Conservation (phyloP, 208 protist species). For the Leishmania tropica region DNA sequence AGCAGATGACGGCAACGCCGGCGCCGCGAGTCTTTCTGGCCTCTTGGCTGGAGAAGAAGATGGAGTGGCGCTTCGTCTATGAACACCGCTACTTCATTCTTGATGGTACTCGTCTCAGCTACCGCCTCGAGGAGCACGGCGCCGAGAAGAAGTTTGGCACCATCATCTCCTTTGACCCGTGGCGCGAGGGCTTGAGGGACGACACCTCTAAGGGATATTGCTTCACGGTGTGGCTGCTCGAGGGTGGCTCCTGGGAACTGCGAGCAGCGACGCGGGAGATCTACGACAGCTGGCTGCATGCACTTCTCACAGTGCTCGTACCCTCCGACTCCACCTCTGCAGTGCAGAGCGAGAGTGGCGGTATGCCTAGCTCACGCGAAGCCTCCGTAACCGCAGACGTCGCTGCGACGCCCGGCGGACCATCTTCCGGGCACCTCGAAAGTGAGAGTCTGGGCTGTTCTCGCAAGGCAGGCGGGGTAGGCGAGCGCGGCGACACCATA, state of each 20-base stretch:
- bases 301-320: slow-evolving; percentile 34
- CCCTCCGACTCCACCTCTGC: slow-evolving; percentile 22
- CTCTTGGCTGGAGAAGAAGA: slow-evolving; percentile 77
- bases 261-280: slow-evolving; percentile 46
- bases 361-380: slow-evolving; percentile 19
- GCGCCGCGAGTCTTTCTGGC: slow-evolving; percentile 35
- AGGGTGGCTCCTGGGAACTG: slow-evolving; percentile 75
- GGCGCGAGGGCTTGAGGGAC: slow-evolving; percentile 7
- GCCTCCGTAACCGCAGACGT: slow-evolving; percentile 16
- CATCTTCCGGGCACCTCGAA: neutral
- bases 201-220: slow-evolving; percentile 27
- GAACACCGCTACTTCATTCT: slow-evolving; percentile 65
- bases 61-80: slow-evolving; percentile 79
- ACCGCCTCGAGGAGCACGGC: slow-evolving; percentile 48
- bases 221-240: slow-evolving; percentile 75
- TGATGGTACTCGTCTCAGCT: slow-evolving; percentile 61
- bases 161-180: slow-evolving; percentile 54
- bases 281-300: slow-evolving; percentile 53
- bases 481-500: slow-evolving; percentile 1
- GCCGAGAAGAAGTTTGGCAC: slow-evolving; percentile 60
- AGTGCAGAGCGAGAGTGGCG: slow-evolving; percentile 17
- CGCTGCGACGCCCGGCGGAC: neutral
- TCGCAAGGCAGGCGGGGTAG: neutral
- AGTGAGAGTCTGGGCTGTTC: slow-evolving; percentile 4
- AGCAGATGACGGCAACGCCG: slow-evolving; percentile 3